These are phyloP conservation scores for Takashimella tepidaria DNA, from an alignment of 1,284 basidiomycete genomes.

Conservation along the genomic window DNA sequence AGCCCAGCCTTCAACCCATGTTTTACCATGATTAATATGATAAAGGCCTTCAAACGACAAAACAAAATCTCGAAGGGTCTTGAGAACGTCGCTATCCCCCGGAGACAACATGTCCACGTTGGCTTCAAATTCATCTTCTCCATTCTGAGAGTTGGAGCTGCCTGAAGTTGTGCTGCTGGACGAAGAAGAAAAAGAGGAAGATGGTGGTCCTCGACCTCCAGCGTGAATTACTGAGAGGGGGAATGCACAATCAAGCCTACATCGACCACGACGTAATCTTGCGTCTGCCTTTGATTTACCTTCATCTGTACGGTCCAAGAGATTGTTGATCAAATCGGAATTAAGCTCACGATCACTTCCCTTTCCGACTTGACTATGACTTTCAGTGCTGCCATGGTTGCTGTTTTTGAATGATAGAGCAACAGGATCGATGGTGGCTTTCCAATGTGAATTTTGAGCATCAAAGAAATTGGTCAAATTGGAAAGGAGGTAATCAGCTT, in stretches of 20 bases:
- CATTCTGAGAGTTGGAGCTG: constrained; percentile 8
- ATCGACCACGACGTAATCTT: constrained; percentile 12
- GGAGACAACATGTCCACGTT: constrained; percentile 13
- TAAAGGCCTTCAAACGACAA: constrained; percentile 45
- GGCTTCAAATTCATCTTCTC: neutral
- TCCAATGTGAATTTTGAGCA: constrained; percentile 26
- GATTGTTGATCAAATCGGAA: neutral
- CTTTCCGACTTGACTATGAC: neutral
- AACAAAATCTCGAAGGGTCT: constrained; percentile 42
- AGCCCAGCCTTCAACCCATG: constrained; percentile 42
- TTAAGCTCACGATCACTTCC: neutral
- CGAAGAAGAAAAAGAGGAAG: too few species aligned
- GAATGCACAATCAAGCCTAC: constrained; percentile 46
- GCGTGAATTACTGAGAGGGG: constrained; percentile 47
- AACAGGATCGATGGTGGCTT: constrained; percentile 21
- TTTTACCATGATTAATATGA: constrained; percentile 37
- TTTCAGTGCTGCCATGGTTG: neutral
- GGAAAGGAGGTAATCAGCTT: constrained; percentile 29
- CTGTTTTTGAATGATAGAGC: neutral
- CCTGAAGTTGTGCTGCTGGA: too few species aligned
- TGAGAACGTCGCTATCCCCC: constrained; percentile 29
- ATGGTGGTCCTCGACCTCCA: constrained; percentile 14
- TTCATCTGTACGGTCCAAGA: neutral
- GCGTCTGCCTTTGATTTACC: neutral
- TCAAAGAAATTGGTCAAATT: constrained; percentile 43